Conservation (phyloP, 2,329 filamentous ascomycete species). For the Xylariaceae sp. region DNA sequence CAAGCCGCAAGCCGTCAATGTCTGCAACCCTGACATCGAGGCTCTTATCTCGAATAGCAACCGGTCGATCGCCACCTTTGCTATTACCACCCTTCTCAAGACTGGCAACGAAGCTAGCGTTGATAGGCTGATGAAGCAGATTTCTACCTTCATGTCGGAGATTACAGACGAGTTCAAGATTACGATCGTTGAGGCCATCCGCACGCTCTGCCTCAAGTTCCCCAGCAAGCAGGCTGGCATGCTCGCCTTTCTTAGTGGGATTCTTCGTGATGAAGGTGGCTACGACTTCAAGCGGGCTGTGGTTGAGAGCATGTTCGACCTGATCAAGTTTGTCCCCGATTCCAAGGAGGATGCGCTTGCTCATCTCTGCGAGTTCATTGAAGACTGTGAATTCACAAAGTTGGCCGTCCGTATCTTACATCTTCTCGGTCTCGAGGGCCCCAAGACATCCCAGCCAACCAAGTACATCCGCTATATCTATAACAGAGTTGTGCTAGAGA, state of each 20-base stretch:
- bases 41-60: constrained; percentile 95
- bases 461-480: constrained; percentile 99
- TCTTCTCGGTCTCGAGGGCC: constrained; percentile 87
- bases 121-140: constrained; percentile 97
- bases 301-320: constrained; percentile 97
- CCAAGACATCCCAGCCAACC: constrained; percentile 89
- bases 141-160: constrained; percentile 96
- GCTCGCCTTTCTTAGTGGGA: constrained; percentile 95
- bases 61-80: constrained; percentile 94
- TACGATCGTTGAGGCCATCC: constrained; percentile 97
- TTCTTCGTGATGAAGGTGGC: constrained; percentile 90
- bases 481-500: constrained; percentile 95
- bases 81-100: constrained; percentile 95
- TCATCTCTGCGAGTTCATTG: constrained; percentile 97
- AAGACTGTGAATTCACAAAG: constrained; percentile 99
- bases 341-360: constrained; percentile 76
- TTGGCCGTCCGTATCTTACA: constrained; percentile 92
- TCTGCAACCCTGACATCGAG: constrained; percentile 97
- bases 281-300: constrained; percentile 98
- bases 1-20: constrained; percentile 86
- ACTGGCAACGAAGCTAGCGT: constrained; percentile 97
- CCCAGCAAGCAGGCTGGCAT: constrained; percentile 97
- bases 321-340: constrained; percentile 98
- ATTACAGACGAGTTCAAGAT: constrained; percentile 99
- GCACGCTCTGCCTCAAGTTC: constrained; percentile 94